These are phyloP conservation scores for Juglanconis sp. DNA, from an alignment of 2,329 filamentous ascomycete genomes.

Conservation along the genomic window DNA sequence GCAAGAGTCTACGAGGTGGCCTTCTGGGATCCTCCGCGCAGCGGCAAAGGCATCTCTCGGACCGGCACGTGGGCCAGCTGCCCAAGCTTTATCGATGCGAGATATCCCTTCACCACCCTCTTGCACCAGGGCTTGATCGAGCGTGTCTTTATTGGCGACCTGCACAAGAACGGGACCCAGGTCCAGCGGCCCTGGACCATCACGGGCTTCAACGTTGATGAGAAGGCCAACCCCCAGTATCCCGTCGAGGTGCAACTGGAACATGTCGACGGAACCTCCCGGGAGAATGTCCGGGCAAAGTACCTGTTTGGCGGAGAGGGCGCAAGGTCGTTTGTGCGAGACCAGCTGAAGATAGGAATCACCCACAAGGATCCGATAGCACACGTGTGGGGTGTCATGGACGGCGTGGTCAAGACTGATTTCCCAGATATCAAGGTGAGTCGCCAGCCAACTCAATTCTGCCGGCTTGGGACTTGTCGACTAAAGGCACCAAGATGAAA, in stretches of 20 bases:
- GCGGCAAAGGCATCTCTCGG: slow-evolving; percentile 56
- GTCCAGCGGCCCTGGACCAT: slow-evolving; percentile 67
- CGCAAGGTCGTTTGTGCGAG: slow-evolving; percentile 62
- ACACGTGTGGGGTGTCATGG: slow-evolving; percentile 74
- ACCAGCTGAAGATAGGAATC: slow-evolving; percentile 66
- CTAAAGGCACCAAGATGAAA: slow-evolving; percentile 52
- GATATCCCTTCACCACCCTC: slow-evolving; percentile 68
- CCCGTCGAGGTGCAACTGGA: slow-evolving; percentile 77
- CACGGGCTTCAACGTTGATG: slow-evolving; percentile 57
- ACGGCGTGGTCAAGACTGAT: slow-evolving; percentile 68
- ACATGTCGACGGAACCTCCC: slow-evolving; percentile 68
- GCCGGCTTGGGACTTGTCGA: background rate
- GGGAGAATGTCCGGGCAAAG: slow-evolving; percentile 66
- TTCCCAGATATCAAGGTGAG: slow-evolving; percentile 73
- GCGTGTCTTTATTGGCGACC: slow-evolving; percentile 64
- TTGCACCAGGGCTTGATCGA: slow-evolving; percentile 72
- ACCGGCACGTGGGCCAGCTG: slow-evolving; percentile 83
- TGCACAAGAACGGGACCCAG: slow-evolving; percentile 57
- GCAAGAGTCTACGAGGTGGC: slow-evolving; percentile 79
- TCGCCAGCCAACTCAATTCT: background rate
- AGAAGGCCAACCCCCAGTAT: slow-evolving; percentile 58
- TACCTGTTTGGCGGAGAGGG: slow-evolving; percentile 73
- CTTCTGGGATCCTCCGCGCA: slow-evolving; percentile 65
- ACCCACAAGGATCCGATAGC: slow-evolving; percentile 67
- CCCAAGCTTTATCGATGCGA: slow-evolving; percentile 74